phyloP scores from a whole-genome alignment of 2,329 filamentous ascomycete genomes.

The Phoma herbarum region DNA sequence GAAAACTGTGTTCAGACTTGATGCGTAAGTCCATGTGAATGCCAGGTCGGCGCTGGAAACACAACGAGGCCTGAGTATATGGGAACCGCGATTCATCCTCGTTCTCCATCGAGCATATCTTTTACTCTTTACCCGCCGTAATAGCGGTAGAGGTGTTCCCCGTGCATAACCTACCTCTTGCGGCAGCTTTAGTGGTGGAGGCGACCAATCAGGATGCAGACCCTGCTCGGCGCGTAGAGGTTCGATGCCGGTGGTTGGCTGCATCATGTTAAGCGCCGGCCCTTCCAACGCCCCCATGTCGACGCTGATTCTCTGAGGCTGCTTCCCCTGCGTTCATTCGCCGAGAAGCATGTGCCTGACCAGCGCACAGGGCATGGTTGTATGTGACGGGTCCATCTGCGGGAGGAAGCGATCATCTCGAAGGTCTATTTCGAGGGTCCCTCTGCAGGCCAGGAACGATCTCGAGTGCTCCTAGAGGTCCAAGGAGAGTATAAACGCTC shows the following conservation, averaged over 20 bases:
- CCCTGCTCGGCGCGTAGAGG: slow-evolving; percentile 47
- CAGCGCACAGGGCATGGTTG: slow-evolving; percentile 42
- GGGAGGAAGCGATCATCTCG: slow-evolving; percentile 42
- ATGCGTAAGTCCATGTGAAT: background rate
- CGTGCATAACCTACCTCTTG: slow-evolving; percentile 44
- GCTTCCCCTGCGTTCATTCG: slow-evolving; percentile 38
- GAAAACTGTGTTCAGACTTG: background rate
- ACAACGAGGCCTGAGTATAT: slow-evolving; percentile 14
- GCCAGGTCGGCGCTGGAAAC: slow-evolving; percentile 5
- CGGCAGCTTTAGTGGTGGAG: slow-evolving; percentile 35
- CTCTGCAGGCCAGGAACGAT: slow-evolving; percentile 19
- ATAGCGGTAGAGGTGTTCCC: slow-evolving; percentile 48
- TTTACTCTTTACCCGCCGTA: slow-evolving; percentile 23
- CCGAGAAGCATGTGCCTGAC: slow-evolving; percentile 35
- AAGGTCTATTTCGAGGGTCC: slow-evolving; percentile 46
- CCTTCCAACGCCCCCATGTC: slow-evolving; percentile 42
- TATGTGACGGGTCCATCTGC: slow-evolving; percentile 39
- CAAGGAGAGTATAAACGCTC: slow-evolving; percentile 2
- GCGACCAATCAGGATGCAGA: slow-evolving; percentile 44
- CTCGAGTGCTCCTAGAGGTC: slow-evolving; percentile 16
- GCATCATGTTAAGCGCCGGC: slow-evolving; percentile 48
- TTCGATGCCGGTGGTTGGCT: slow-evolving; percentile 50
- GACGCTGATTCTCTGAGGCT: slow-evolving; percentile 26
- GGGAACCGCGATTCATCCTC: slow-evolving; percentile 30
- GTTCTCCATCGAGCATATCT: slow-evolving; percentile 27